phyloP scores from a whole-genome alignment of 305 asterid genomes.

The Andrographis paniculata region DNA sequence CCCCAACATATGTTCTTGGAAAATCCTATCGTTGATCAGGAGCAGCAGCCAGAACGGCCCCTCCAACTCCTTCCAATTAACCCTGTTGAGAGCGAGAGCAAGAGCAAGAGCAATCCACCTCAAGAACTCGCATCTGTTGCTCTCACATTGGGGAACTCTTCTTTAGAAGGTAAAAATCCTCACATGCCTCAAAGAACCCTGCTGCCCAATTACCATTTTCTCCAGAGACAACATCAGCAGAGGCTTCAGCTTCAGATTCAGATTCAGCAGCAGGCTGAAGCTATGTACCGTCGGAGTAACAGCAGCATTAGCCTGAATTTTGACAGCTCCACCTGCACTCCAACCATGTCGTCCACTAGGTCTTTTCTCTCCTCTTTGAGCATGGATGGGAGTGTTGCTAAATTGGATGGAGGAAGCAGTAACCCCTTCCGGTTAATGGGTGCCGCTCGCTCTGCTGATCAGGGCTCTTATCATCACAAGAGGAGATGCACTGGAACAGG shows the following conservation, averaged over 20 bases:
- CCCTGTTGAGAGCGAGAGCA: too few relatives aligned
- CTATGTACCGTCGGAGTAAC: slow-evolving; percentile 45
- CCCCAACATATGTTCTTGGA: slow-evolving; percentile 36
- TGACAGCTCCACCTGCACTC: slow-evolving; percentile 62
- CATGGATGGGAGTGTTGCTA: slow-evolving; percentile 72
- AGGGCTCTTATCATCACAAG: slow-evolving; percentile 49
- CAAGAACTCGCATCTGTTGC: slow-evolving; percentile 39
- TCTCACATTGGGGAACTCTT: slow-evolving; percentile 41
- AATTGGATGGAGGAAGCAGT: slow-evolving; percentile 29
- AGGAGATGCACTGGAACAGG: slow-evolving; percentile 59
- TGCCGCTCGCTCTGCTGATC: slow-evolving; percentile 65
- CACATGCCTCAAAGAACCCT: slow-evolving; percentile 33
- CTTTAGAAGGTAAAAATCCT: slow-evolving; percentile 44
- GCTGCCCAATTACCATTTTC: slow-evolving; percentile 33
- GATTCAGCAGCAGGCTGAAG: slow-evolving; percentile 61
- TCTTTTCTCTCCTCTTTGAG: slow-evolving; percentile 79
- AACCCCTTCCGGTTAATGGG: slow-evolving; percentile 56
- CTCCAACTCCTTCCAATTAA: slow-evolving; percentile 19
- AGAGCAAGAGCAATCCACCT: slow-evolving; percentile 6
- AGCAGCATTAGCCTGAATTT: slow-evolving; percentile 70
- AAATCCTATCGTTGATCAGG: slow-evolving; percentile 23
- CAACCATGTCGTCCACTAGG: slow-evolving; percentile 65
- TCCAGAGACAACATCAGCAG: slow-evolving; percentile 28
- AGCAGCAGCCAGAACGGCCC: slow-evolving; percentile 5
- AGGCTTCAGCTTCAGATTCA: slow-evolving; percentile 49